phyloP scores from a whole-genome alignment of 208 protist genomes.

The Wallacemonas sp. region DNA sequence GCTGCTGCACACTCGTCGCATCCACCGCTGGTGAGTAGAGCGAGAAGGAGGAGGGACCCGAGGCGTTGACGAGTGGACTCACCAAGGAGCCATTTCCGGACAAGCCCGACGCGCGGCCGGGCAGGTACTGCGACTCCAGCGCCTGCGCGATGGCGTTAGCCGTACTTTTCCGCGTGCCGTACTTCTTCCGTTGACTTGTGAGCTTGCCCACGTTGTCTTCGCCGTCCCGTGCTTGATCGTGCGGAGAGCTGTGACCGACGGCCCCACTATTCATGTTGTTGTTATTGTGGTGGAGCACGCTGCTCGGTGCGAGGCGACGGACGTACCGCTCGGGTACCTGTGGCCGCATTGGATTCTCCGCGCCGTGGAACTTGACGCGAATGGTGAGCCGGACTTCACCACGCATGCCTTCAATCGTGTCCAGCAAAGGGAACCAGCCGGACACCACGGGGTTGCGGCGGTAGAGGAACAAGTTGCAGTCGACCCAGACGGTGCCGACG shows the following conservation, averaged over 20 bases:
- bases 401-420: slow-evolving; percentile 76
- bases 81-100: not conserved
- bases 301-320: slow-evolving; percentile 21
- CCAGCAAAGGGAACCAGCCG: slow-evolving; percentile 94
- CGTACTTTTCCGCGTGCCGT: no score
- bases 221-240: not conserved
- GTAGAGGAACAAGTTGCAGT: slow-evolving; percentile 90
- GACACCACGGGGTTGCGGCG: slow-evolving; percentile 50
- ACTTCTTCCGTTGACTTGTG: not conserved
- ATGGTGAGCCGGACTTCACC: slow-evolving; percentile 89
- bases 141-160: not conserved
- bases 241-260: no score
- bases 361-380: slow-evolving; percentile 89
- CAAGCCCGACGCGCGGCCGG: not conserved
- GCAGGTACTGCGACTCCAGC: not conserved
- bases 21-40: not conserved
- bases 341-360: slow-evolving; percentile 85
- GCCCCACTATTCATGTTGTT: not conserved
- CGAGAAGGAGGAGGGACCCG: not conserved
- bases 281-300: not conserved
- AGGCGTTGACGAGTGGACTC: no score
- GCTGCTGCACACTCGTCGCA: not conserved
- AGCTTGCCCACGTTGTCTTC: not conserved
- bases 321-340: slow-evolving; percentile 70
- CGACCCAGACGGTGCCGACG: slow-evolving; percentile 93